These are phyloP conservation scores for Podaxis rugospora DNA, from an alignment of 768 basidiomycete genomes.

Conservation along the genomic window DNA sequence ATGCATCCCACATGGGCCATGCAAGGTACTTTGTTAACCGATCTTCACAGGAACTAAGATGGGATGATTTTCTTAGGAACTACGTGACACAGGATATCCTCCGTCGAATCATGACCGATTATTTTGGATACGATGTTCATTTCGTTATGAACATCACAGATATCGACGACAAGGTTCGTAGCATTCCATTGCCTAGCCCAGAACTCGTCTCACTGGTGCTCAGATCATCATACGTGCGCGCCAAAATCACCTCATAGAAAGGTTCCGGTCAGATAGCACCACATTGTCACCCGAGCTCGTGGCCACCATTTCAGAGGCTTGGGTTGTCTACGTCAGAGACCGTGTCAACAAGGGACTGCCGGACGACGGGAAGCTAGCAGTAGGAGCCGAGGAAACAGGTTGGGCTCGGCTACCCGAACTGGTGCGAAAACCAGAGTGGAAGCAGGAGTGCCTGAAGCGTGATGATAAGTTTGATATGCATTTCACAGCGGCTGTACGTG, in stretches of 20 bases:
- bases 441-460: constrained; percentile 62
- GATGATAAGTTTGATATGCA: constrained; percentile 95
- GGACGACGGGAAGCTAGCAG: constrained; percentile 37
- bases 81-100: constrained; percentile 95
- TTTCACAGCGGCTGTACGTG: constrained; percentile 69
- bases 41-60: neutral
- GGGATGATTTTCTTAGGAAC: constrained; percentile 52
- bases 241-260: constrained; percentile 67
- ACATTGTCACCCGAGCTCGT: constrained; percentile 57
- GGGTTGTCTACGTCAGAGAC: constrained; percentile 57
- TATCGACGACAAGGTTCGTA: constrained; percentile 92
- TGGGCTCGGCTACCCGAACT: constrained; percentile 57
- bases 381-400: constrained; percentile 42
- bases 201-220: constrained; percentile 14
- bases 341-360: constrained; percentile 65
- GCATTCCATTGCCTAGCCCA: neutral
- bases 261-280: constrained; percentile 50
- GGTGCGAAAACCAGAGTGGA: constrained; percentile 56
- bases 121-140: constrained; percentile 96
- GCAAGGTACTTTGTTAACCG: constrained; percentile 61
- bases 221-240: constrained; percentile 94
- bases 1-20: constrained; percentile 98
- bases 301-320: constrained; percentile 52
- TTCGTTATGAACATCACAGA: constrained; percentile 99
- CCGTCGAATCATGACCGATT: constrained; percentile 86